Base-by-base conservation (phyloP, 176 grass and related monocot species). In the Otatea glauca region DNA sequence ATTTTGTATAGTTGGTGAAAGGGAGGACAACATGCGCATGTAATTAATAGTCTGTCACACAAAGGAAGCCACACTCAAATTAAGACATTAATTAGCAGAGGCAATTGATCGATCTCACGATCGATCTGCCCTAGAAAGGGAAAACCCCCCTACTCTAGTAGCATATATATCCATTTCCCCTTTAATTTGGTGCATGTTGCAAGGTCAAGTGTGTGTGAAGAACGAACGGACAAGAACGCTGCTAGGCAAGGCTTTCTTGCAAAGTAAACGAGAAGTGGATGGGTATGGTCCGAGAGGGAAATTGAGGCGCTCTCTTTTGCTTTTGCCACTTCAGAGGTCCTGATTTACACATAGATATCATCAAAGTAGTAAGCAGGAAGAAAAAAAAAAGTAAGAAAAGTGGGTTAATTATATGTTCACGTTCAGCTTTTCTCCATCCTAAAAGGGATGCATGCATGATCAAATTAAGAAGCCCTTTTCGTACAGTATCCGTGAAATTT, bases 261-360 rank as follows among this genome's bases (percentile, higher is more conserved):
- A 77, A 90, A 90, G 83, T 48, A 77, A 81, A 83, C 23, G 54
- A 72, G 64, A 65, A 77, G 56, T 72, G 78, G 83, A 37, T 86
- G 47, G 74, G 65, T 53, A 83, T 83, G 79, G 73, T 59, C 48
- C 66, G 62, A 70, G 74, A 86, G 32, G 27, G 82, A 79, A 54
- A 67, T 77, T 13, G 39, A 61, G 79, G 58, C 32, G 38, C 47
- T 66, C 58, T 77, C 74, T 86, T 89, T 86, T 73, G 88, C 88
- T 90, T 90, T 90, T 35, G 88, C 79, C 74, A 77, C 79, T 86
- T 79, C 56, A 86, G 74, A 86, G 84, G 59, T 34, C 84, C 9
- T 44, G 74, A 87, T 90, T 90, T 90, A 86, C 88, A 90, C 79
- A 79, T 78, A 65, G 78, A 90, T 82, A 73, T 56, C 53, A 68